These are phyloP conservation scores for Eimeria necatrix DNA, from an alignment of 169 alveolate species.

Conservation along the genomic window DNA sequence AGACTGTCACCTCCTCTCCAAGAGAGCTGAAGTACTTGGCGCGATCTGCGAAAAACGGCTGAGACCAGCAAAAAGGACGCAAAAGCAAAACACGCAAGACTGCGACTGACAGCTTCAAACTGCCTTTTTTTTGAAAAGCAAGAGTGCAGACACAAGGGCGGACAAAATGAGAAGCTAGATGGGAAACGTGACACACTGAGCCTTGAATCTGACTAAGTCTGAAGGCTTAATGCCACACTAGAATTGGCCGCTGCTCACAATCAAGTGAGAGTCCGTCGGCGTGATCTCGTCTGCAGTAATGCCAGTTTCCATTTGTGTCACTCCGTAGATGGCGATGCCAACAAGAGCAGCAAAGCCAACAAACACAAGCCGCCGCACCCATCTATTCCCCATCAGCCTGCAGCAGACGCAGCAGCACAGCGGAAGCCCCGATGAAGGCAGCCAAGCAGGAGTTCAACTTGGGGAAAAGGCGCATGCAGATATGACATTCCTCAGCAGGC, in stretches of 20 bases:
- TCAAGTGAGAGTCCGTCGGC: constrained; percentile 82
- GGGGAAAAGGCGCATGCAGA: neutral
- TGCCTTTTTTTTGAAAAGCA: neutral
- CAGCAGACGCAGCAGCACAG: too few species aligned
- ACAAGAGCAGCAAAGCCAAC: constrained; percentile 78
- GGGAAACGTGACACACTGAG: neutral
- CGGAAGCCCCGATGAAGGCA: neutral
- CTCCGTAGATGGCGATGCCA: constrained; percentile 84
- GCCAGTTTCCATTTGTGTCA: constrained; percentile 84
- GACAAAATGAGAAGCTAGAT: neutral
- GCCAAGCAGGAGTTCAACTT: too few species aligned
- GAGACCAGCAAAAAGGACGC: neutral
- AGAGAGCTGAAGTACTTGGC: constrained; percentile 80
- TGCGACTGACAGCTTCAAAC: neutral
- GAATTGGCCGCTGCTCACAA: neutral
- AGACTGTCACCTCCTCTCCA: constrained; percentile 81
- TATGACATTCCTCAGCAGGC: neutral
- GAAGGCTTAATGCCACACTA: neutral
- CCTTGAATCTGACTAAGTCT: neutral
- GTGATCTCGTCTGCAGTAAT: constrained; percentile 82
- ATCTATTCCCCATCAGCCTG: constrained; percentile 36
- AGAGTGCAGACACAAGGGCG: neutral
- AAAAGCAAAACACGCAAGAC: neutral
- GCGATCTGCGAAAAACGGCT: constrained; percentile 79
- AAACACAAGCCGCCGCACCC: constrained; percentile 68